Percentiles rank a stretch among this genome's conserved stretches.
These are phyloP conservation scores for Cynanchum wilfordii DNA, from an alignment of 257 asterid genomes.

Conservation along the genomic window DNA sequence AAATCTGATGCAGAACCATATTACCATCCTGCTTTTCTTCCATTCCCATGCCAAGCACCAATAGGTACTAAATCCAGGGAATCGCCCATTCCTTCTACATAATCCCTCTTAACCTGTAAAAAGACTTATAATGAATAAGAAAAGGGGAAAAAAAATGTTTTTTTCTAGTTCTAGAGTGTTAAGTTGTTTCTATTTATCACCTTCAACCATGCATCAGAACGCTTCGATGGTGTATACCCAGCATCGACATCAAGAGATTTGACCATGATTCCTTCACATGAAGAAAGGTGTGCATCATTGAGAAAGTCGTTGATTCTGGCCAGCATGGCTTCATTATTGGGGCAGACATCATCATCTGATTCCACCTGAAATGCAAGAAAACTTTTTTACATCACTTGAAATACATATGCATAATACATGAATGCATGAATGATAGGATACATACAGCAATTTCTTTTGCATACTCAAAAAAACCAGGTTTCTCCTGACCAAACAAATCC, in stretches of 20 bases:
- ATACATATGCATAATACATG: conserved; percentile 4
- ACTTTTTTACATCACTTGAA: conserved; percentile 8
- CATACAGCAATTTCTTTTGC: conserved; percentile 78
- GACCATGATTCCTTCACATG: conserved; percentile 93
- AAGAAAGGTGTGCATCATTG: conserved; percentile 53
- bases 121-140: conserved; percentile 6
- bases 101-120: conserved; percentile 80
- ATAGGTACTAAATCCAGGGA: conserved; percentile 91
- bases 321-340: conserved; percentile 53
- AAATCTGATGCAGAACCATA: not conserved
- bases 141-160: not conserved
- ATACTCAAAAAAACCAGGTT: conserved; percentile 67
- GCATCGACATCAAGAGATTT: conserved; percentile 78
- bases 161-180: conserved; percentile 13
- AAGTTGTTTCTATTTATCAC: conserved; percentile 27
- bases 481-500: conserved; percentile 61
- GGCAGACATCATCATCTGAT: conserved; percentile 55
- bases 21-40: conserved; percentile 97
- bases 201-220: conserved; percentile 94
- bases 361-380: conserved; percentile 53
- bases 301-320: conserved; percentile 61
- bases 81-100: conserved; percentile 76
- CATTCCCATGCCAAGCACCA: conserved; percentile 96
- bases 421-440: conserved; percentile 5
- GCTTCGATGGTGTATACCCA: conserved; percentile 81